Conservation (phyloP, 2,329 filamentous ascomycete species). For the Alternaria sp. region DNA sequence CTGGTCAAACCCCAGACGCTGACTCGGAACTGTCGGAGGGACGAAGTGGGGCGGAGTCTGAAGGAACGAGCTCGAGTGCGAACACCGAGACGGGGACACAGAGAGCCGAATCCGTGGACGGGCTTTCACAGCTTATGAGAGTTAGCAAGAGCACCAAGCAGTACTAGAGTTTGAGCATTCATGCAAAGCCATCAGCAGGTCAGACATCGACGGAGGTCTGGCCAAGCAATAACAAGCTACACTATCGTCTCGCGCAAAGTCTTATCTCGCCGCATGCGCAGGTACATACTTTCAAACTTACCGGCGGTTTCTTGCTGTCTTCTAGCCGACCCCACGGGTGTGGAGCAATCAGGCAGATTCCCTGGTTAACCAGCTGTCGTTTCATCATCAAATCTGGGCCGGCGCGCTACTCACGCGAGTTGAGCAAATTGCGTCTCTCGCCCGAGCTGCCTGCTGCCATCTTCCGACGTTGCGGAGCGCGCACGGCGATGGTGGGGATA, state of each 20-base stretch:
- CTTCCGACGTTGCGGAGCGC: neutral
- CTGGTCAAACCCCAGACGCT: neutral
- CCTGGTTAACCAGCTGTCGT: neutral
- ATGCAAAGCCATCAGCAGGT: neutral
- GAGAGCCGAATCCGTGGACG: neutral
- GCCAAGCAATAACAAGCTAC: slow-evolving; percentile 4
- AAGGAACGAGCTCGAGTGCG: neutral
- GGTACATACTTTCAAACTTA: neutral
- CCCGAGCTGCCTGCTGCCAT: slow-evolving; percentile 11
- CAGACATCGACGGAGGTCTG: neutral
- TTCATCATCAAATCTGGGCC: neutral
- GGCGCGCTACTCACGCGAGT: neutral
- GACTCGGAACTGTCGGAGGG: slow-evolving; percentile 4
- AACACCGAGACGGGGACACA: neutral
- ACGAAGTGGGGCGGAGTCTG: neutral
- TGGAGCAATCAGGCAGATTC: neutral
- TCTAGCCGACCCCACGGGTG: neutral
- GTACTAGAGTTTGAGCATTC: neutral
- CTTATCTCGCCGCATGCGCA: neutral
- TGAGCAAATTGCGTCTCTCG: slow-evolving; percentile 1
- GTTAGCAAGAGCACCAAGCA: slow-evolving; percentile 1
- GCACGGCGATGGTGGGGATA: slow-evolving; percentile 6
- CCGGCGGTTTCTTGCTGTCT: neutral
- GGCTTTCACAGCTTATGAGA: neutral
- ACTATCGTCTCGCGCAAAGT: neutral